These are phyloP conservation scores for Tylopilus vinaceipallidus DNA, from an alignment of 768 basidiomycete genomes.

Conservation along the genomic window DNA sequence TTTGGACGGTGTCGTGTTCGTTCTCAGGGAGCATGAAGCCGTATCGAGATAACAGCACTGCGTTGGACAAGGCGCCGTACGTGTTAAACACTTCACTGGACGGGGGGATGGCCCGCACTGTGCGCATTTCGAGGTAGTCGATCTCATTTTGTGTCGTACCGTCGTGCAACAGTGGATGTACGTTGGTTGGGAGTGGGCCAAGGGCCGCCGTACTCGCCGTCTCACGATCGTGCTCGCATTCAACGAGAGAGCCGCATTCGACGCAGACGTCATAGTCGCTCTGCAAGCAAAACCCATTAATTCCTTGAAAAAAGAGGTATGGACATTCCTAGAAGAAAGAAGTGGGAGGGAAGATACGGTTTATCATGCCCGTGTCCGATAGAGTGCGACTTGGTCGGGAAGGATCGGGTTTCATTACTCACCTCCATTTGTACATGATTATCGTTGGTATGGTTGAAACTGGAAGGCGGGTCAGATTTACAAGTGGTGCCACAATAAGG, in stretches of 20 bases:
- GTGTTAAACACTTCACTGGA: conserved; percentile 71
- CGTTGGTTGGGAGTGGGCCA: background rate
- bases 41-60: conserved; percentile 64
- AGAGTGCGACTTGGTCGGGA: conserved; percentile 16
- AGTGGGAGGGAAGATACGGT: background rate
- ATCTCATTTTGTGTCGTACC: conserved; percentile 22
- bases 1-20: conserved; percentile 54
- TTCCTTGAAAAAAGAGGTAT: background rate
- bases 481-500: background rate
- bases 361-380: conserved; percentile 14
- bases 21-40: conserved; percentile 77
- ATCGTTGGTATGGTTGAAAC: conserved; percentile 71
- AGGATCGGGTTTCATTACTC: conserved; percentile 20
- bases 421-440: conserved; percentile 78
- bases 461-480: conserved; percentile 29
- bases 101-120: conserved; percentile 48
- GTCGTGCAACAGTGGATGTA: conserved; percentile 14
- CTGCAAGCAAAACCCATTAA: conserved; percentile 35
- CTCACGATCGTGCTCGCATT: conserved; percentile 66
- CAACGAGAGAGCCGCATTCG: conserved; percentile 63
- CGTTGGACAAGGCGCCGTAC: conserved; percentile 67
- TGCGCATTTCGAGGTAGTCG: conserved; percentile 65
- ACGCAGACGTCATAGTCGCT: conserved; percentile 73
- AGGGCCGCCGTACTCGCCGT: conserved; percentile 2
- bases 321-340: conserved; percentile 4